Evolutionary conservation across 805 yeast species (phyloP).

Genomic region (Metschnikowia kunwiensis): DNA sequence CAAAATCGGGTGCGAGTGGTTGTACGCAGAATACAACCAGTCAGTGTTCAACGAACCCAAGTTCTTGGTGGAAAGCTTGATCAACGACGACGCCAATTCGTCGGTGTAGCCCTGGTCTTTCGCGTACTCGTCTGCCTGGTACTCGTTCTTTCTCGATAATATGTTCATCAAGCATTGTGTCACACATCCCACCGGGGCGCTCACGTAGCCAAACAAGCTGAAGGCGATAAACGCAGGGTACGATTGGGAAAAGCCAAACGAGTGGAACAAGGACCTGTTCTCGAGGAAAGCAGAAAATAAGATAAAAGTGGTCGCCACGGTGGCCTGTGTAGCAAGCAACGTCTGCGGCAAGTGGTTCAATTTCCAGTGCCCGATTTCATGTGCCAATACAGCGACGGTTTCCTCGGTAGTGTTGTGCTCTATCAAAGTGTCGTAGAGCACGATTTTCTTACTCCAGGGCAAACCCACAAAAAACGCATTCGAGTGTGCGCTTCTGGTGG

Average conservation of each 20-base stretch:
- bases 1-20: constrained; percentile 87
- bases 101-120: constrained; percentile 66
- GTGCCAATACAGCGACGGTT: constrained; percentile 94
- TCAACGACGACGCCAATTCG: constrained; percentile 67
- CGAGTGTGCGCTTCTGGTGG: constrained; percentile 92
- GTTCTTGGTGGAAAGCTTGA: constrained; percentile 75
- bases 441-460: constrained; percentile 97
- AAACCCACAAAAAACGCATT: constrained; percentile 95
- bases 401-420: constrained; percentile 72
- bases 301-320: constrained; percentile 62
- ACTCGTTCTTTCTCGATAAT: constrained; percentile 83
- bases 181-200: constrained; percentile 72
- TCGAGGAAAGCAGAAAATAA: constrained; percentile 77
- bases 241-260: constrained; percentile 68
- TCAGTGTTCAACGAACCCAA: constrained; percentile 86
- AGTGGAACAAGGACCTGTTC: constrained; percentile 70
- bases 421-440: constrained; percentile 86
- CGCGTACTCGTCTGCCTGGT: constrained; percentile 90
- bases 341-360: constrained; percentile 81
- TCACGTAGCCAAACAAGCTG: constrained; percentile 70
- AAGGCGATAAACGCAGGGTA: constrained; percentile 82
- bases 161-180: constrained; percentile 65
- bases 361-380: constrained; percentile 98
- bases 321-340: constrained; percentile 61
- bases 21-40: constrained; percentile 83